phyloP scores from a whole-genome alignment of 192 early-diverging fungal genomes.

The Anaeromyces robustus region DNA sequence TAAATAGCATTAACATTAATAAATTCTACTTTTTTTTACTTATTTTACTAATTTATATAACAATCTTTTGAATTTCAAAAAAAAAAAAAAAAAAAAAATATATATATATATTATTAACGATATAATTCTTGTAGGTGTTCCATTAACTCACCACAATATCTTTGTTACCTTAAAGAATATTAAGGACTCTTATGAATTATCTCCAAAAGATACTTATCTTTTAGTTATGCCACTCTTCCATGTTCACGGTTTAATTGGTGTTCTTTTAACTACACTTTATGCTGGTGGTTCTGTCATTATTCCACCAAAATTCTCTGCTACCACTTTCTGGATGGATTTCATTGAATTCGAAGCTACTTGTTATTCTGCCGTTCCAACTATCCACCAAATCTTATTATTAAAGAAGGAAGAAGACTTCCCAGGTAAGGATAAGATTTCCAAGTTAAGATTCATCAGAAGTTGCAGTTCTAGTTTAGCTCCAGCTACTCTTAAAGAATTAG shows the following conservation, averaged over 20 bases:
- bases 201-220: conserved; percentile 38
- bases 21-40: no score
- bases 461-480: conserved; percentile 65
- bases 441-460: conserved; percentile 62
- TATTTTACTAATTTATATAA: no score
- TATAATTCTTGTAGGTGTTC: conserved; percentile 29
- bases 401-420: conserved; percentile 12
- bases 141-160: conserved; percentile 63
- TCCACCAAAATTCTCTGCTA: conserved; percentile 53
- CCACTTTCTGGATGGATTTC: conserved; percentile 62
- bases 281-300: conserved; percentile 53
- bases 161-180: conserved; percentile 60
- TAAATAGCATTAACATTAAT: no score
- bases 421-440: conserved; percentile 9
- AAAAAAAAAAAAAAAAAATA: no score
- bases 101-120: no score
- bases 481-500: conserved; percentile 42
- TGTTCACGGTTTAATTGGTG: conserved; percentile 69
- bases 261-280: conserved; percentile 46
- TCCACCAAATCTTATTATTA: conserved; percentile 68
- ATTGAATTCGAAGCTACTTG: conserved; percentile 20
- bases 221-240: conserved; percentile 80
- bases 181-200: conserved; percentile 44
- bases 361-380: conserved; percentile 52
- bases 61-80: no score